These are phyloP conservation scores for Rhododendron vialii DNA, from an alignment of 148 eudicot species.

Conservation along the genomic window DNA sequence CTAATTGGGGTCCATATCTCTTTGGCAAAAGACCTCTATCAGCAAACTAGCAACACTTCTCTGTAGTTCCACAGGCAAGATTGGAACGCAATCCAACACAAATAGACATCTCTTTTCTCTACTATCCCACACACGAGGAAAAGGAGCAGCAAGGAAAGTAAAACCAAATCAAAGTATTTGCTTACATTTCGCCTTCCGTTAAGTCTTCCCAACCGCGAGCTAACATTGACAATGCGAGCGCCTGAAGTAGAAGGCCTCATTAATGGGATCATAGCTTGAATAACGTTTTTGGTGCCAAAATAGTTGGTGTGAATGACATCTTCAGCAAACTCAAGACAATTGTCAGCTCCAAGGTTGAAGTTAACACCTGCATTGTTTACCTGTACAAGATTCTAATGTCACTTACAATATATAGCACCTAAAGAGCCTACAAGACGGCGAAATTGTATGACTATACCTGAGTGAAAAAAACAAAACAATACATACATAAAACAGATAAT, in stretches of 20 bases:
- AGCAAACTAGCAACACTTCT: not conserved
- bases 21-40: not conserved
- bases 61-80: not conserved
- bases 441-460: not conserved
- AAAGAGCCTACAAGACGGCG: not conserved
- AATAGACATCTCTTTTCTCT: not conserved
- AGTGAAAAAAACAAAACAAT: not conserved
- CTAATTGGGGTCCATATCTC: not conserved
- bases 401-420: not conserved
- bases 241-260: constrained; percentile 72
- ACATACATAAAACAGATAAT: not conserved
- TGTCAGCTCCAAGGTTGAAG: constrained; percentile 66
- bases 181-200: constrained; percentile 87
- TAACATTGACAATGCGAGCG: constrained; percentile 82
- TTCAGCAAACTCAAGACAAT: constrained; percentile 69
- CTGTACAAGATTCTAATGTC: constrained; percentile 33
- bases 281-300: constrained; percentile 73
- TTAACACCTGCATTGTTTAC: constrained; percentile 93
- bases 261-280: constrained; percentile 77
- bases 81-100: not conserved
- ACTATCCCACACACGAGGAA: not conserved
- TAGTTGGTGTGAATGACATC: constrained; percentile 75
- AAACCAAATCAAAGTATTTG: not conserved
- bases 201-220: constrained; percentile 83
- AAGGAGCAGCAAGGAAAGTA: not conserved